Conservation (phyloP, 495 filamentous ascomycete species). For the Daldinia grandis region DNA sequence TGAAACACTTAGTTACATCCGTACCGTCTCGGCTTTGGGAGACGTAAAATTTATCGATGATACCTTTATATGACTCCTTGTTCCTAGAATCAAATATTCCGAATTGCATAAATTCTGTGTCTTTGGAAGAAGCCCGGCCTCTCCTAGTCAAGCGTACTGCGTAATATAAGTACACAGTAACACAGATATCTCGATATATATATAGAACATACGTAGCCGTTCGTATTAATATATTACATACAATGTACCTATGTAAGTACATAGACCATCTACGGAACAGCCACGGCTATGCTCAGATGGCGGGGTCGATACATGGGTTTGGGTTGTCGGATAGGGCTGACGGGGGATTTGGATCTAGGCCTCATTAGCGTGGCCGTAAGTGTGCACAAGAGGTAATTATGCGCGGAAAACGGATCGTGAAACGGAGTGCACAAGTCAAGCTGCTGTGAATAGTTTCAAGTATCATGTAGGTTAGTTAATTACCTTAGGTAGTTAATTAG, state of each 20-base stretch:
- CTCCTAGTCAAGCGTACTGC: not conserved
- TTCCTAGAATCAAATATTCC: not conserved
- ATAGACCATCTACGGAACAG: not conserved
- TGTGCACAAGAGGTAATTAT: not conserved
- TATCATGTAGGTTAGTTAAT: no score
- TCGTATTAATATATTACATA: not conserved
- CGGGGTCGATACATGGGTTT: conserved; percentile 7
- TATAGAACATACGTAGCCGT: not conserved
- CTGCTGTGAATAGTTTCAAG: not conserved
- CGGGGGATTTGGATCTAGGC: not conserved
- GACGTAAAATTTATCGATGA: not conserved
- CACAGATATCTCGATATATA: not conserved
- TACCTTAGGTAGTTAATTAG: no score
- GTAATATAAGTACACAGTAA: not conserved
- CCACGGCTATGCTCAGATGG: not conserved
- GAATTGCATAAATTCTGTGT: not conserved
- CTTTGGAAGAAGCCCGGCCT: not conserved
- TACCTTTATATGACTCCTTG: not conserved
- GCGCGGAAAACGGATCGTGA: not conserved
- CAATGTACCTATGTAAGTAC: no score
- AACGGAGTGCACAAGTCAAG: not conserved
- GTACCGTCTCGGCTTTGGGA: not conserved
- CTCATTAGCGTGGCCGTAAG: not conserved
- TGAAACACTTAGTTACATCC: not conserved
- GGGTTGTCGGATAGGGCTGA: conserved; percentile 20